Evolutionary conservation across 2,329 filamentous ascomycete species (phyloP), one percentile per base, ranked within the genome.

Genomic region (Curvularia spicifera): DNA sequence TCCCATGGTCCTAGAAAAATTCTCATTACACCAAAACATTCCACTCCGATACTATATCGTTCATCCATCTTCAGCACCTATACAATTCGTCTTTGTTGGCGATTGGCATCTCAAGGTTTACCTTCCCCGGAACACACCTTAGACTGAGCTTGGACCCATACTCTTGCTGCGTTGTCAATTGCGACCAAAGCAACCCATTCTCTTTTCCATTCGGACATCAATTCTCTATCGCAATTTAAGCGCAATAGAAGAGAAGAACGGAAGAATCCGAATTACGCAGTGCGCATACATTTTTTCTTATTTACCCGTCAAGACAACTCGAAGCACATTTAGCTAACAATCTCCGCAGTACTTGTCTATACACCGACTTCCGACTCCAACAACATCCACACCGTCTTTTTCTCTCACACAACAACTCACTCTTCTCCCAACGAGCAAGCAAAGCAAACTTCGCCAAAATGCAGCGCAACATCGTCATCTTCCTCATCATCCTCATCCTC

Each of bases 391-490:
- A 43, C 24, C 37, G 24, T 47, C 45, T 47, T 29, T 45, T 45
- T 45, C 43, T 45, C 9, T 40, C 31, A 28, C 26, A 28, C 26
- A 28, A 28, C 26, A 28, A 28, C 26, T 8, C 26, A 6, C 26
- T 28, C 40, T 22, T 26, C 33, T 20, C 3, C 13, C 28, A 46
- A 47, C 56, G 42, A 59, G 35, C 43, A 18, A 24, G 35, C 39
- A 28, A 43, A 24, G 35, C 39, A 28, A 43, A 15, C 35, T 42
- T 44, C 53, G 49, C 57, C 60, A 79, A 50, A 45, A 83, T 83
- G 81, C 74, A 81, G 72, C 79, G 80, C 73, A 83, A 83, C 74
- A 74, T 83, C 63, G 80, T 81, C 75, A 81, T 83, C 75, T 81
- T 81, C 73, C 74, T 82, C 67, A 83, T 83, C 72, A 79, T 83